A percentile compares a stretch with the other conserved stretches of the same genome.
These are phyloP conservation scores for Lactarius akahatsu DNA, from an alignment of 768 basidiomycete genomes.

Conservation along the genomic window DNA sequence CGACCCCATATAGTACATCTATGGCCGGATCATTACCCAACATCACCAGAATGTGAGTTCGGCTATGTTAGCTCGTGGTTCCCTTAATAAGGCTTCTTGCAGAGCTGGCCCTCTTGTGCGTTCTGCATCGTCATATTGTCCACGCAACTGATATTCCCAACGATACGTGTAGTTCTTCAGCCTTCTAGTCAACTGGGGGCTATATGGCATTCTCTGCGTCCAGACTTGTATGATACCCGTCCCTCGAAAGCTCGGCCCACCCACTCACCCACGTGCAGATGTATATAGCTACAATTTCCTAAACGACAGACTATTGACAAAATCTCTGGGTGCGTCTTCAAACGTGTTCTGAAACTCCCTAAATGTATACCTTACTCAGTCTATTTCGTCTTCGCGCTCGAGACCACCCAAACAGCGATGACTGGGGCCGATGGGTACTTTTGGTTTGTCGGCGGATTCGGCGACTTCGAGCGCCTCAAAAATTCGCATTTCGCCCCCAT, in stretches of 20 bases:
- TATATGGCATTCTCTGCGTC: constrained; percentile 34
- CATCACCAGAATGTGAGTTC: background rate
- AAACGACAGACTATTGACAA: background rate
- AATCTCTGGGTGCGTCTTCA: constrained; percentile 9
- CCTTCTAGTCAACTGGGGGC: constrained; percentile 31
- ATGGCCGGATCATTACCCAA: background rate
- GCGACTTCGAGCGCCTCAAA: constrained; percentile 32
- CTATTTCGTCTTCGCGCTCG: constrained; percentile 32
- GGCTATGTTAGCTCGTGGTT: background rate
- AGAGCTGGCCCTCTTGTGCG: constrained; percentile 22
- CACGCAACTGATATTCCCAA: background rate
- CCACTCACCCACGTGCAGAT: constrained; percentile 8
- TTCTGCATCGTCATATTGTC: background rate
- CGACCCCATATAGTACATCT: background rate
- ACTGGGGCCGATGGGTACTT: constrained; percentile 33
- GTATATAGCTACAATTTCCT: constrained; percentile 26
- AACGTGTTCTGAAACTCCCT: background rate
- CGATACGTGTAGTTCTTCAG: constrained; percentile 12
- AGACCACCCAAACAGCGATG: constrained; percentile 33
- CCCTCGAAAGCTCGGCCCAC: background rate
- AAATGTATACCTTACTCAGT: constrained; percentile 27
- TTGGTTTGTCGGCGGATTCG: constrained; percentile 36
- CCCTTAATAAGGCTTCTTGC: background rate
- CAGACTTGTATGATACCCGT: constrained; percentile 33
- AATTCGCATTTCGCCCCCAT: constrained; percentile 32